Base-by-base conservation (phyloP, 768 basidiomycete species). In the Mycena vulgaris region DNA sequence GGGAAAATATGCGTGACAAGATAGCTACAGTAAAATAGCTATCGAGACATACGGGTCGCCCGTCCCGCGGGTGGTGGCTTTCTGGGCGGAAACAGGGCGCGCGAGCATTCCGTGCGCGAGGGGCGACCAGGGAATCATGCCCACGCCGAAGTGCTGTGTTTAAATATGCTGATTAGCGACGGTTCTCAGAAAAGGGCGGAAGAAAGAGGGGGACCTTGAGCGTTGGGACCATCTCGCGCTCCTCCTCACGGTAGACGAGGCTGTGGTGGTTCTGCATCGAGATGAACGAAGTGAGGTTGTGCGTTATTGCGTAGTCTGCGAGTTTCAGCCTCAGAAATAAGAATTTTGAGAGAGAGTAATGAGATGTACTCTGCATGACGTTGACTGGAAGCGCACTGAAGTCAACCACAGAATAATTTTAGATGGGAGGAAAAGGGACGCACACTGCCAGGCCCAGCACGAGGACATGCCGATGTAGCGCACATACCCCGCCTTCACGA, bases 271-370 rank as follows among this genome's bases (percentile, higher is more conserved):
- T 68, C 35, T 68, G 66, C 58, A 90, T 90, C 17, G 86, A 86
- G 75, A 89, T 85, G 79, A 90, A 90, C 17, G 84, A 86, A 5
- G 85, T 87, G 30, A 83, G 80, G 28, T 80, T 80, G 71, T 84
- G 16, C 17, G 11, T 27, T 6, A 48, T 27, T 6, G 47, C 47
- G 47, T 48, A 48, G 47, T 48, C 47, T 48, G 47, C 10, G 3
- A 5, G 47, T n/a, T n/a, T n/a, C n/a, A n/a, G n/a, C n/a, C n/a
- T n/a, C 7, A n/a, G 6, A 39, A 39, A 39, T 39, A 39, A 8
- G 14, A 8, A 6, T 19, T 2, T 19, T n/a, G n/a, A 6, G 14
- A 45, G 21, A 23, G 21, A 6, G 13, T 4, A n/a, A 37, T 6
- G 35, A 37, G 8, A 7, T 11, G 13, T 48, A 48, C 47, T 48